Evolutionary conservation across 2,329 filamentous ascomycete genomes (phyloP).

Genomic region (Fusarium guadeloupense): DNA sequence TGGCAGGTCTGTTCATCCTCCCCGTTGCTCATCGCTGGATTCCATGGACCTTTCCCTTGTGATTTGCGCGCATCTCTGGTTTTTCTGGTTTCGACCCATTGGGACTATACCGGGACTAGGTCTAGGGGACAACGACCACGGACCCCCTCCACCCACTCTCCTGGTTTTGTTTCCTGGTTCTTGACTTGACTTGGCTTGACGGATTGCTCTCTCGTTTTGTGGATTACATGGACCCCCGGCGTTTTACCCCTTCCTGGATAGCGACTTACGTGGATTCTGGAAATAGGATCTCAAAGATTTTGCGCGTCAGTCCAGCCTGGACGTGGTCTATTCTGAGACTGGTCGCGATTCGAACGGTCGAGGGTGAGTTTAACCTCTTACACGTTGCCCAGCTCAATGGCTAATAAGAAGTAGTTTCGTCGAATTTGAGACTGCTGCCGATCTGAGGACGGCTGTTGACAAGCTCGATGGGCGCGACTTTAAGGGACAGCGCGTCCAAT

Average conservation of each 20-base stretch:
- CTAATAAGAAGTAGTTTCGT: slow-evolving; percentile 75
- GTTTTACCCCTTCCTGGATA: slow-evolving; percentile 59
- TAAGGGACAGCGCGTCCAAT: slow-evolving; percentile 87
- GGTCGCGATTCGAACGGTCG: slow-evolving; percentile 69
- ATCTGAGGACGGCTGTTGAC: slow-evolving; percentile 90
- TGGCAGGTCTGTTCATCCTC: slow-evolving; percentile 95
- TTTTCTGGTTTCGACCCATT: slow-evolving; percentile 43
- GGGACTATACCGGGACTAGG: slow-evolving; percentile 41
- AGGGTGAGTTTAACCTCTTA: slow-evolving; percentile 70
- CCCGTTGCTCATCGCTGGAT: slow-evolving; percentile 65
- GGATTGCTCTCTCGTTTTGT: slow-evolving; percentile 50
- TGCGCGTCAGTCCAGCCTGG: slow-evolving; percentile 93
- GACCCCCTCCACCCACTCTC: slow-evolving; percentile 37
- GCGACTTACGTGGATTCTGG: slow-evolving; percentile 83
- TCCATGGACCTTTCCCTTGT: slow-evolving; percentile 50
- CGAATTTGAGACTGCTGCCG: slow-evolving; percentile 93
- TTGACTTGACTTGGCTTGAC: slow-evolving; percentile 55
- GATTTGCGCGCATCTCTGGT: slow-evolving; percentile 45
- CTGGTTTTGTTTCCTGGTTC: slow-evolving; percentile 43
- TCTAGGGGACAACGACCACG: slow-evolving; percentile 43
- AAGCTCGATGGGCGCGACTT: slow-evolving; percentile 95
- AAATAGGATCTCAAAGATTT: slow-evolving; percentile 99
- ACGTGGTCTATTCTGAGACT: slow-evolving; percentile 98
- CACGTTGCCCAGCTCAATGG: background rate
- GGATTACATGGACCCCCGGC: slow-evolving; percentile 49